Conservation (phyloP, 306 rosid genomes). For the Cucurbita moschata region DNA sequence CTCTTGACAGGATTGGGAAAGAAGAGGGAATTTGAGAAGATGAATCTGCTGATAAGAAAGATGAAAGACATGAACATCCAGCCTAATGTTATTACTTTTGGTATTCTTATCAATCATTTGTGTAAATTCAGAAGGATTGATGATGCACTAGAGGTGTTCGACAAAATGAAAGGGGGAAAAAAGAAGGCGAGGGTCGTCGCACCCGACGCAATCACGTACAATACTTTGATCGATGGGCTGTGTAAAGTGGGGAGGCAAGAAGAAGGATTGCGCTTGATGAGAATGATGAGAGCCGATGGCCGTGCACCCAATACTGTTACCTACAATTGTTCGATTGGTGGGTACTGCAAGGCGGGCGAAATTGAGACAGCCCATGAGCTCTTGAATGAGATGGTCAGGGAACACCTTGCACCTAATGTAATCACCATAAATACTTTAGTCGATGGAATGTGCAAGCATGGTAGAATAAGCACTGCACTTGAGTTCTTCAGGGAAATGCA, state of each 20-base stretch:
- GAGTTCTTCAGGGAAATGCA: conserved; percentile 45
- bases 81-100: conserved; percentile 46
- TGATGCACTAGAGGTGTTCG: conserved; percentile 46
- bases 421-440: conserved; percentile 59
- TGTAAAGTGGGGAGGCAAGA: conserved; percentile 81
- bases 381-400: conserved; percentile 43
- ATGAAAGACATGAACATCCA: conserved; percentile 50
- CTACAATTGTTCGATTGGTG: too few species aligned
- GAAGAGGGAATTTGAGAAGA: conserved; percentile 26
- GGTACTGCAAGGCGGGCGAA: too few species aligned
- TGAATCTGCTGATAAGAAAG: conserved; percentile 44
- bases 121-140: conserved; percentile 67
- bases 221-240: conserved; percentile 67
- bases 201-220: conserved; percentile 50
- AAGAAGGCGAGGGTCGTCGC: conserved; percentile 14
- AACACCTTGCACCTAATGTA: conserved; percentile 33
- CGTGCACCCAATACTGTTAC: too few species aligned
- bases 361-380: conserved; percentile 35
- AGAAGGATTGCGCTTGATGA: conserved; percentile 48
- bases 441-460: conserved; percentile 55
- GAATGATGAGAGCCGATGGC: conserved; percentile 65
- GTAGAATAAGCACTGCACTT: conserved; percentile 42
- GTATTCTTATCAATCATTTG: conserved; percentile 42
- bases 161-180: conserved; percentile 31
- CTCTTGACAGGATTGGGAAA: conserved; percentile 47